Base-by-base conservation (phyloP, 192 early-diverging fungal species). In the Gonapodya sp. region DNA sequence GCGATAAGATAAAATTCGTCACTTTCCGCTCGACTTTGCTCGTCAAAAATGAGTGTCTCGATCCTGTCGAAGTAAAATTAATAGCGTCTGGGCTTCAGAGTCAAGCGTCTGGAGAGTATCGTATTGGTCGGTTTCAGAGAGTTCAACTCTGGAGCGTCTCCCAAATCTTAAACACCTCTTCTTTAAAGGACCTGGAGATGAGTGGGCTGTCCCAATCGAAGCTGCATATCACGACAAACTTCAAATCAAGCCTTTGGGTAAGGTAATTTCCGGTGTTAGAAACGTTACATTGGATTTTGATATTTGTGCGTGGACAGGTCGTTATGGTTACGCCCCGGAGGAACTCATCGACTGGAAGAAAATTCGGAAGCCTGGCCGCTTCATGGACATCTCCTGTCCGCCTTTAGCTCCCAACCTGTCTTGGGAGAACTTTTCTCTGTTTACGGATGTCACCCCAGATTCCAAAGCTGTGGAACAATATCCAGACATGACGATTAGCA, bases 1-100 rank as follows among this genome's bases (percentile, higher is more conserved):
- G 93, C 73, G 89, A 95, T 73, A 94, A 96, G 81, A 90, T 97
- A 78, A 99, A 99, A 89, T 85, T 93, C 36, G 96, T 99, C 0
- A 96, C 94, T 0, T 92, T 99, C 81, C 92, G 95, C 35, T 97
- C 96, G 0, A 86, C 94, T 0, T 83, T 95, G 34, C 90, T 95
- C 1, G 85, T 97, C 18, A 92, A 92, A 37, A 99, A 99, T 86
- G 87, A 84, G 16, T 97, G 96, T 14, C 85, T 89, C 14, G 82
- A 96, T 24, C 86, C 89, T 14, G 86, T 99, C 32, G 94, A 98
- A 80, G 87, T 97, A 0, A 89, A 93, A 30, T 88, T 96, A 78
- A 89, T 94, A 34, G 8, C 75, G 34, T 77, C 75, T 34, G 75
- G 30, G 8, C 46, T 64, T 64, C 46, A 64, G 46, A 24, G 46